Evolutionary conservation across 176 grass and related monocot genomes (phyloP).

Genomic region (Bothriochloa decipiens): DNA sequence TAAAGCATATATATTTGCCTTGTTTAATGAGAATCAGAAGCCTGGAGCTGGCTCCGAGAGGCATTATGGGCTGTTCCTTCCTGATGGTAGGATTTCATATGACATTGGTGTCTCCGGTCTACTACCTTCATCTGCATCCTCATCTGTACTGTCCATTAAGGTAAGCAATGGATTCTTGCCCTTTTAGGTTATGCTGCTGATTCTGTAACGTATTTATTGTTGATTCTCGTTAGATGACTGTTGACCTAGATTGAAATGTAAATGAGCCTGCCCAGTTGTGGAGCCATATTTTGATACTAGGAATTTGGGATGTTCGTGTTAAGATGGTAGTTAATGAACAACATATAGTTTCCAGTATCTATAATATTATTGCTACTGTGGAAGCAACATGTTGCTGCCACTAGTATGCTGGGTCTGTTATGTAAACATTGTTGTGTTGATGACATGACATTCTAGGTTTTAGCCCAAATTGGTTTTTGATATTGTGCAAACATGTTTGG

Average conservation of each 20-base stretch:
- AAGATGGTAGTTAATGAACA: not conserved
- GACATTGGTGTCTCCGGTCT: slow-evolving; percentile 79
- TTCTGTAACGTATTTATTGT: not conserved
- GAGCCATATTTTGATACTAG: not conserved
- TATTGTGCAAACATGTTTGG: slow-evolving; percentile 3
- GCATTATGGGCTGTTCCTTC: slow-evolving; percentile 89
- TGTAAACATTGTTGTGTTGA: not conserved
- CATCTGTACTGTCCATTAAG: slow-evolving; percentile 55
- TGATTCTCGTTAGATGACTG: slow-evolving; percentile 20
- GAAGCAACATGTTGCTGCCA: not conserved
- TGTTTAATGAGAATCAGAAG: slow-evolving; percentile 95
- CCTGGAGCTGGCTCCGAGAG: slow-evolving; percentile 71
- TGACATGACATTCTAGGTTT: not conserved
- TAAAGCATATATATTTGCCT: slow-evolving; percentile 92
- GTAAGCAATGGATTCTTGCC: slow-evolving; percentile 46
- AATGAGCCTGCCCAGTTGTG: not conserved
- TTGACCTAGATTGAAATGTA: not conserved
- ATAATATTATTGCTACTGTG: slow-evolving; percentile 11
- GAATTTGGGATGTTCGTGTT: not conserved
- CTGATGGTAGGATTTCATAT: slow-evolving; percentile 96
- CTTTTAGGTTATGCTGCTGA: not conserved
- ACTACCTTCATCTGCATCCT: slow-evolving; percentile 65
- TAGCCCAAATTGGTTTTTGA: not conserved
- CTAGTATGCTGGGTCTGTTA: not conserved
- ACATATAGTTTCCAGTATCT: not conserved